A percentile compares a stretch with the other conserved stretches of the same genome.
Evolutionary conservation across 345 rosid genomes (phyloP).

Genomic region (Linum trigynum): DNA sequence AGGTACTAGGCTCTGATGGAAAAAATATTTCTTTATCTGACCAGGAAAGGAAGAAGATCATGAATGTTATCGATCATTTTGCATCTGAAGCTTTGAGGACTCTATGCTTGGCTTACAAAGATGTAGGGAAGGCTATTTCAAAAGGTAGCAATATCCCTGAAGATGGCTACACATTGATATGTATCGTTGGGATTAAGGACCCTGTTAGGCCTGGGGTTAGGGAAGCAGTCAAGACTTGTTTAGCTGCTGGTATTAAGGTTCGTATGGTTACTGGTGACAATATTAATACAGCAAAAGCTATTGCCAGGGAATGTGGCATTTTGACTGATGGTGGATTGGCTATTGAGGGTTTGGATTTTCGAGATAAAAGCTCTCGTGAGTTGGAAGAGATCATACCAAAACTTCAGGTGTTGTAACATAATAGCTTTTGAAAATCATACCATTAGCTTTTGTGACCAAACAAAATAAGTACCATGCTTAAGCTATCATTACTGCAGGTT

Average conservation of each 20-base stretch:
- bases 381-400: constrained; percentile 51
- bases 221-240: constrained; percentile 27
- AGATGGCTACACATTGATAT: constrained; percentile 41
- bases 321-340: constrained; percentile 44
- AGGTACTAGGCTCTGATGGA: constrained; percentile 12
- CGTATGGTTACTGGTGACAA: constrained; percentile 31
- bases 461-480: neutral
- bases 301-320: constrained; percentile 30
- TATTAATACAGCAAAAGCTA: constrained; percentile 29
- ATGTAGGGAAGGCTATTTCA: constrained; percentile 30
- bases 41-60: constrained; percentile 30
- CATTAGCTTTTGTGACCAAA: neutral
- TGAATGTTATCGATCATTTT: constrained; percentile 44
- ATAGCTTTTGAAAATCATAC: neutral
- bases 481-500: constrained; percentile 14
- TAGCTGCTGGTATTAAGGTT: constrained; percentile 23
- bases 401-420: constrained; percentile 27
- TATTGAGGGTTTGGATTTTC: constrained; percentile 63
- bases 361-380: constrained; percentile 43
- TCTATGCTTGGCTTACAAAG: constrained; percentile 58
- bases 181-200: constrained; percentile 27
- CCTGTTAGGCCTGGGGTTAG: constrained; percentile 27
- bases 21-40: constrained; percentile 20
- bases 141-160: constrained; percentile 41
- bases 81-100: constrained; percentile 62